Base-by-base conservation (phyloP, 495 filamentous ascomycete species). In the Hypoxylon rickii region DNA sequence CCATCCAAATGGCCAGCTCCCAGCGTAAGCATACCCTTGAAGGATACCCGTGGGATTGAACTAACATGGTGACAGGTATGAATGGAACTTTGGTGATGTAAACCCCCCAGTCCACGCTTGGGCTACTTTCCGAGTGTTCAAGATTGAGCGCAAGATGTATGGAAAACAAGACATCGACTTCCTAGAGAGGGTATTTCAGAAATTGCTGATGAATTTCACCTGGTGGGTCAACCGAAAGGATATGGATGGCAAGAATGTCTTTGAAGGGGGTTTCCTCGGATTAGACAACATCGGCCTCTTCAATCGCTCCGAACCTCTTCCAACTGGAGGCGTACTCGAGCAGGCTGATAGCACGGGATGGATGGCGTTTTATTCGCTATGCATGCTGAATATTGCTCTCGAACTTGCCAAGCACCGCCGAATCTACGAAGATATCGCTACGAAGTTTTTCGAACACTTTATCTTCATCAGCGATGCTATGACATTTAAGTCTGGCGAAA, bases 191-290 rank as follows among this genome's bases (percentile, higher is more conserved):
- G 94, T 97, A 12, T 97, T 97, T 75, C 93, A 97, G 63, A 97
- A 97, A 72, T 69, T 97, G 60, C 74, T 97, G 18, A 76, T 97
- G 38, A 97, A 97, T 74, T 97, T 97, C 72, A 97, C 94, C 10
- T 97, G 94, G 93, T 97, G 93, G 92, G 90, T 96, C 2, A 96
- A 96, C 73, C 87, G 92, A 22, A 97, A 97, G 70, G 93, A 97
- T 61, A 83, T 76, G 18, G 89, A 96, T 3, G 92, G 90, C 42
- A 97, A 96, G 71, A 96, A 96, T 56, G 88, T 97, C 20, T 97
- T 97, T 62, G 94, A 97, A 68, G 93, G 93, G 55, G 94, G 93
- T 15, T 97, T 97, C 77, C 71, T 97, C n/a, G 93, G 93, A 10
- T 78, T 97, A 21, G 93, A 97, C 74, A 97, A 97, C 65, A 97